These are phyloP conservation scores for Penicilliopsis zonata DNA, from an alignment of 495 filamentous ascomycete genomes.

Conservation along the genomic window DNA sequence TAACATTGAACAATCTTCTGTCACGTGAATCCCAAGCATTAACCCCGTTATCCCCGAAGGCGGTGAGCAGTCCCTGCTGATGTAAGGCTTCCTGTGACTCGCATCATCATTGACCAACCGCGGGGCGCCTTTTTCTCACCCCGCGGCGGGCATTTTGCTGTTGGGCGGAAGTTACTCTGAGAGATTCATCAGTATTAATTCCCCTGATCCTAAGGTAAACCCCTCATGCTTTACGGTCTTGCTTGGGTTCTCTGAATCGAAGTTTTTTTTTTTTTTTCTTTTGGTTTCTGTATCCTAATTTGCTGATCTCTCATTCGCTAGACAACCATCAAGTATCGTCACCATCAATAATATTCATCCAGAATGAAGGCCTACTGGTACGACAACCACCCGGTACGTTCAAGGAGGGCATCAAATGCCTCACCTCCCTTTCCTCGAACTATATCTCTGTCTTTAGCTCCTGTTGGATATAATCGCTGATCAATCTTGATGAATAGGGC, in stretches of 20 bases:
- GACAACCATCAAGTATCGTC: conserved; percentile 11
- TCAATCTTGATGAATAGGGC: conserved; percentile 40
- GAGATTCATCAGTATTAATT: too few relatives aligned
- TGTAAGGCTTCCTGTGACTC: conserved; percentile 9
- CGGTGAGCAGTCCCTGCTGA: conserved; percentile 11
- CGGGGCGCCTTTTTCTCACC: conserved; percentile 34
- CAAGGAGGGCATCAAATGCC: conserved; percentile 4
- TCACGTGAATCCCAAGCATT: conserved; percentile 12
- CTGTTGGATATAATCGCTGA: conserved; percentile 6
- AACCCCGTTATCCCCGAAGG: conserved; percentile 12
- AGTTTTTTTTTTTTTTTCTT: too few relatives aligned
- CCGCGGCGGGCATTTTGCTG: too few relatives aligned
- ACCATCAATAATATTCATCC: conserved; percentile 13
- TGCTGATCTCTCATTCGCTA: too few relatives aligned
- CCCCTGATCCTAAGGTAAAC: too few relatives aligned
- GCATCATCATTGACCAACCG: conserved; percentile 25
- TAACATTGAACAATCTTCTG: background rate
- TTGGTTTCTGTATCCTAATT: too few relatives aligned
- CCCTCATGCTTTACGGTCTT: too few relatives aligned
- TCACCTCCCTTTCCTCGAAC: conserved; percentile 1
- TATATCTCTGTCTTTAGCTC: too few relatives aligned
- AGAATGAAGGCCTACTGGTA: conserved; percentile 76
- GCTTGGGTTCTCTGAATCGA: too few relatives aligned
- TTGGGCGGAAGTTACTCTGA: too few relatives aligned
- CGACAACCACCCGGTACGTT: conserved; percentile 63